Conservation (phyloP, 1,284 basidiomycete genomes). For the Neolentinus lepideus region DNA sequence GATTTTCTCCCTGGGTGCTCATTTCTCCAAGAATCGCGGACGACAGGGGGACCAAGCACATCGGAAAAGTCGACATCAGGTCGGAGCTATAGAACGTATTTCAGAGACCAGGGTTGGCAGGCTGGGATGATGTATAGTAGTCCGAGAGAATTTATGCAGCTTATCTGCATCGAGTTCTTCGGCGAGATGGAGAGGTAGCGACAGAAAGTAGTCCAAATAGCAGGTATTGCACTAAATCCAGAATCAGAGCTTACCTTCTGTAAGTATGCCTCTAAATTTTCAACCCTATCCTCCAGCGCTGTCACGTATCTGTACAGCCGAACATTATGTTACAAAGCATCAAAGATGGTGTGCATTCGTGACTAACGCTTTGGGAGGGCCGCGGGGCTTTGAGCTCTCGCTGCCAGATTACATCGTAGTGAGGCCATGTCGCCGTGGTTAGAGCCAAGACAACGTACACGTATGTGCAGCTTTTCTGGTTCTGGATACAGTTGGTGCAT, state of each 20-base stretch:
- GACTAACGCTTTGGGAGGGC: slow-evolving; percentile 76
- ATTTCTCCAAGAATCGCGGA: slow-evolving; percentile 69
- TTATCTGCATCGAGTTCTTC: too few species aligned
- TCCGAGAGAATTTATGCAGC: too few species aligned
- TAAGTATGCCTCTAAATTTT: slow-evolving; percentile 64
- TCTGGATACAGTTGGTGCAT: slow-evolving; percentile 70
- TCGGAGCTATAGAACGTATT: slow-evolving; percentile 41
- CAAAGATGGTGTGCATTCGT: too few species aligned
- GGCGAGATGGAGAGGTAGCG: too few species aligned
- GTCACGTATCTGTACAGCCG: slow-evolving; percentile 55
- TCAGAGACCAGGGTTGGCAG: neutral
- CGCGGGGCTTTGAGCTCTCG: slow-evolving; percentile 74
- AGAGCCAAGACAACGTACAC: slow-evolving; percentile 35
- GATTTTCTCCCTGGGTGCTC: slow-evolving; percentile 16
- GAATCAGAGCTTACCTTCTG: slow-evolving; percentile 42
- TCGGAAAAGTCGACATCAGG: slow-evolving; percentile 61
- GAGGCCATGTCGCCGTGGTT: neutral
- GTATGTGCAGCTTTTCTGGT: slow-evolving; percentile 65
- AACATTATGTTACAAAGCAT: too few species aligned
- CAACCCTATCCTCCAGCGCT: slow-evolving; percentile 68
- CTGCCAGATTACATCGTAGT: slow-evolving; percentile 23
- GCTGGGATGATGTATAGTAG: too few species aligned
- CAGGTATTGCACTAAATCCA: too few species aligned
- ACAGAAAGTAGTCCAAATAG: too few species aligned
- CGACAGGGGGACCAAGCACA: slow-evolving; percentile 61